These are phyloP conservation scores for Verticillium alfalfae DNA, from an alignment of 2,329 filamentous ascomycete species.

Conservation along the genomic window DNA sequence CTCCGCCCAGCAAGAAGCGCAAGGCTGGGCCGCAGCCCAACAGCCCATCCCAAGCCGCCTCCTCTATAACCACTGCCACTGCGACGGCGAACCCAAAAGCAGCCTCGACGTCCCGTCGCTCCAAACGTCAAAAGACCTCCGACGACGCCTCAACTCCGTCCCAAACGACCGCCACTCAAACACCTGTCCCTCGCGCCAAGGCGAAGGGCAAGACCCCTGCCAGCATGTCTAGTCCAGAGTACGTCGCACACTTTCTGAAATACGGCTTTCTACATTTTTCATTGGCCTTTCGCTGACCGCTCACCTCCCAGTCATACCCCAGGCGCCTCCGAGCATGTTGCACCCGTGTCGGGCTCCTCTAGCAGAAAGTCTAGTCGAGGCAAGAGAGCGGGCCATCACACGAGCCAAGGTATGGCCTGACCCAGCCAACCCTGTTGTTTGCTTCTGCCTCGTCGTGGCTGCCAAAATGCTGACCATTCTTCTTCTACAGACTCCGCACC, in stretches of 20 bases:
- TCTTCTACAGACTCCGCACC: slow-evolving; percentile 26
- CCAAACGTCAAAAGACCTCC: slow-evolving; percentile 66
- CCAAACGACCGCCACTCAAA: slow-evolving; percentile 15
- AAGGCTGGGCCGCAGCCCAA: slow-evolving; percentile 58
- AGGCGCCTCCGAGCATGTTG: slow-evolving; percentile 52
- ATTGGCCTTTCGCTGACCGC: background rate
- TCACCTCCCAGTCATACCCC: slow-evolving; percentile 43
- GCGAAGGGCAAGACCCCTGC: slow-evolving; percentile 56
- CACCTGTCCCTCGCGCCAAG: slow-evolving; percentile 19
- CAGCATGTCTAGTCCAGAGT: slow-evolving; percentile 73
- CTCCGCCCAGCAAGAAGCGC: slow-evolving; percentile 62
- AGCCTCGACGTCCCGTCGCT: slow-evolving; percentile 45
- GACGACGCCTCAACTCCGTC: slow-evolving; percentile 34
- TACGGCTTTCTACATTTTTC: background rate
- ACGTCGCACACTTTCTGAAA: slow-evolving; percentile 22
- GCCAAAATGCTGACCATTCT: background rate
- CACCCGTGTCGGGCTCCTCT: slow-evolving; percentile 55
- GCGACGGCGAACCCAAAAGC: background rate
- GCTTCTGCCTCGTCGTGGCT: background rate
- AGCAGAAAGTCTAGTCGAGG: slow-evolving; percentile 68
- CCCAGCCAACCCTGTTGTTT: background rate
- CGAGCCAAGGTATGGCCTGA: slow-evolving; percentile 25
- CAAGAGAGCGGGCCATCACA: slow-evolving; percentile 51
- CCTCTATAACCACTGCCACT: slow-evolving; percentile 1
- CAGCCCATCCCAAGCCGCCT: slow-evolving; percentile 26